Conservation (phyloP, 2,329 filamentous ascomycete genomes). For the Sporothrix curviconia region DNA sequence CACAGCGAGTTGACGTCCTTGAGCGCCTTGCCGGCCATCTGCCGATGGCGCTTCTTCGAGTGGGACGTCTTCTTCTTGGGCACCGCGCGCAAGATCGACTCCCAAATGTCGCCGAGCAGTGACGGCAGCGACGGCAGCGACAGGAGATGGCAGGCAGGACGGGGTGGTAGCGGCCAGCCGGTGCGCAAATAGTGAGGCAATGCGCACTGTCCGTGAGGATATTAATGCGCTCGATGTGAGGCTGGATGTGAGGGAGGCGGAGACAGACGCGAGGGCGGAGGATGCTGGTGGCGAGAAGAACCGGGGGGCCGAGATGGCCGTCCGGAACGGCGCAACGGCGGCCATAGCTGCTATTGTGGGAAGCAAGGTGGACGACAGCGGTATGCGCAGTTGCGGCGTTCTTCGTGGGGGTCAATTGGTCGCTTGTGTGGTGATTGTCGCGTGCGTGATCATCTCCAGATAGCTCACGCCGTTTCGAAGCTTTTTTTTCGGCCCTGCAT, state of each 20-base stretch:
- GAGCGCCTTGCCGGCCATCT: slow-evolving; percentile 91
- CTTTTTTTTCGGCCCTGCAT: background rate
- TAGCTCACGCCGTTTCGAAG: background rate
- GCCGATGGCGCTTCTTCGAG: slow-evolving; percentile 85
- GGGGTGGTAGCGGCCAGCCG: slow-evolving; percentile 30
- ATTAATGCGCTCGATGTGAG: slow-evolving; percentile 6
- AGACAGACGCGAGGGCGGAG: background rate
- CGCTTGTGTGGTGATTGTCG: background rate
- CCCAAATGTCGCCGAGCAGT: slow-evolving; percentile 73
- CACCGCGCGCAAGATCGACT: slow-evolving; percentile 82
- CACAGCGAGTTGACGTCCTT: slow-evolving; percentile 85
- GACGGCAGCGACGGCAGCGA: slow-evolving; percentile 49
- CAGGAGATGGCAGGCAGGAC: slow-evolving; percentile 33
- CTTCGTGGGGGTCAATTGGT: background rate
- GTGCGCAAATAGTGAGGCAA: slow-evolving; percentile 38
- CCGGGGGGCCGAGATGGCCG: slow-evolving; percentile 12
- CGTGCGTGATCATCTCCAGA: background rate
- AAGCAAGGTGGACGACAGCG: too few relatives aligned
- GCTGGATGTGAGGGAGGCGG: slow-evolving; percentile 6
- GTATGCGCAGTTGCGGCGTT: background rate
- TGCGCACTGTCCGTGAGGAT: slow-evolving; percentile 19
- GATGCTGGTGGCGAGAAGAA: slow-evolving; percentile 4
- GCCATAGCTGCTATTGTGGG: too few relatives aligned
- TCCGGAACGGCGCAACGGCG: slow-evolving; percentile 15
- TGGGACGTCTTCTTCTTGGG: slow-evolving; percentile 99